These are phyloP conservation scores for Teratosphaeriaceae sp. DNA, from an alignment of 2,329 filamentous ascomycete species.

Conservation along the genomic window DNA sequence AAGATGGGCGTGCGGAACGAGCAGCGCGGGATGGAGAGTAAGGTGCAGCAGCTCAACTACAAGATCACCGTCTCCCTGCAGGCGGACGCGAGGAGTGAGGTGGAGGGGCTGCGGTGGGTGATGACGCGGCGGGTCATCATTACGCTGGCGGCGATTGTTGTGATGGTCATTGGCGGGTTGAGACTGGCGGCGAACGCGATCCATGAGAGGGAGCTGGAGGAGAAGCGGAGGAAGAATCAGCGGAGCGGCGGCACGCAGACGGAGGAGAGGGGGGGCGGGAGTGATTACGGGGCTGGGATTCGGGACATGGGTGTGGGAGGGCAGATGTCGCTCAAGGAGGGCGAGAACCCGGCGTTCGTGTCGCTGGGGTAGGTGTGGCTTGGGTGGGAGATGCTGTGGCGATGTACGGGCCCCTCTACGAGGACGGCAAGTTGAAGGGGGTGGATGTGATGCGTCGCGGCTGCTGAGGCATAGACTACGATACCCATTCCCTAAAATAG, in stretches of 20 bases:
- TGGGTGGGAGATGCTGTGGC: no score
- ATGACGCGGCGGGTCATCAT: conserved; percentile 58
- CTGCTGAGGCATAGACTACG: no score
- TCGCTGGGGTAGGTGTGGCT: no score
- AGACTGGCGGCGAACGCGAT: conserved; percentile 34
- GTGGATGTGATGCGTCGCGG: no score
- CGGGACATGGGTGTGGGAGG: conserved; percentile 14
- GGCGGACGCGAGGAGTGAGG: conserved; percentile 84
- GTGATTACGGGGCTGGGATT: conserved; percentile 6
- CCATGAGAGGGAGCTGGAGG: conserved; percentile 34
- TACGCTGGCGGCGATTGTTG: conserved; percentile 45
- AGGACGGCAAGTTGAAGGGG: no score
- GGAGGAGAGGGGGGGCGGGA: conserved; percentile 11
- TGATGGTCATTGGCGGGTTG: conserved; percentile 38
- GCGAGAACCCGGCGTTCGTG: conserved; percentile 27
- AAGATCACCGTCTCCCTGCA: conserved; percentile 88
- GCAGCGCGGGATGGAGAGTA: conserved; percentile 75
- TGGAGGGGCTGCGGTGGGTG: conserved; percentile 88
- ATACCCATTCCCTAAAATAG: no score
- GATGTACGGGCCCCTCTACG: no score
- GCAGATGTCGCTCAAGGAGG: conserved; percentile 28
- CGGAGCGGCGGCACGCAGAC: conserved; percentile 21
- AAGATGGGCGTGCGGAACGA: conserved; percentile 88
- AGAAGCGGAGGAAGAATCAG: conserved; percentile 30
- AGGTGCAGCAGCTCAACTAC: conserved; percentile 88